phyloP scores from a whole-genome alignment of 192 early-diverging fungal species.

The Obelidium mucronatum region DNA sequence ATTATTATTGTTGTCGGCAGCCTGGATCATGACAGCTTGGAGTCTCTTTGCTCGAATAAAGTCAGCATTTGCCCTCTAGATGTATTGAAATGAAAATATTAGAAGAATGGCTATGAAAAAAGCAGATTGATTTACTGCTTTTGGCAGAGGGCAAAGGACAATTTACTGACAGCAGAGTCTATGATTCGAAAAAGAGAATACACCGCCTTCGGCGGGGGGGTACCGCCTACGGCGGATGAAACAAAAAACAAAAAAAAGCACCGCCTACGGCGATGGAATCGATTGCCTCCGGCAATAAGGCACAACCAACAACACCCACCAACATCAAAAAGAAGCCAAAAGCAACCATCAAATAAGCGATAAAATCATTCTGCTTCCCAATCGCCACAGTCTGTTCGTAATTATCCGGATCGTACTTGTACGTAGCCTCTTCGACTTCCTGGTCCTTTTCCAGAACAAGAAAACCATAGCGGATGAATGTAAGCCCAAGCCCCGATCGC shows the following conservation, averaged over 20 bases:
- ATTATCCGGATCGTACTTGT: slow-evolving; percentile 33
- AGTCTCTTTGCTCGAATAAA: slow-evolving; percentile 75
- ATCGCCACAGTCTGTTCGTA: slow-evolving; percentile 29
- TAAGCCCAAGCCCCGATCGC: slow-evolving; percentile 48
- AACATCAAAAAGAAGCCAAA: slow-evolving; percentile 78
- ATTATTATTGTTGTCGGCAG: slow-evolving; percentile 46
- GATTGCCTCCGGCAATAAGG: too few relatives aligned
- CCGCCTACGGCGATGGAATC: too few relatives aligned
- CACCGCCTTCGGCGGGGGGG: too few relatives aligned
- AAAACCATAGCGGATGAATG: slow-evolving; percentile 46
- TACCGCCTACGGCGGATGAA: too few relatives aligned
- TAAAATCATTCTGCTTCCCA: slow-evolving; percentile 64
- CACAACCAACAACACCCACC: slow-evolving; percentile 28
- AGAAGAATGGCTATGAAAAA: too few relatives aligned
- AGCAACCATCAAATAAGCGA: slow-evolving; percentile 78
- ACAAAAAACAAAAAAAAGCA: background rate
- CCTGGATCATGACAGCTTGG: slow-evolving; percentile 71
- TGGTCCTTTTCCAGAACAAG: slow-evolving; percentile 34
- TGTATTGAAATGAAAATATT: too few relatives aligned
- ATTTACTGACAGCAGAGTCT: too few relatives aligned
- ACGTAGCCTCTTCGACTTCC: slow-evolving; percentile 12
- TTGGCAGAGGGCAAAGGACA: too few relatives aligned
- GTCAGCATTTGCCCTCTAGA: slow-evolving; percentile 70
- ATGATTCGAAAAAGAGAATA: too few relatives aligned
- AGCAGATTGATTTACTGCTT: too few relatives aligned